Percentiles rank a stretch among this genome's conserved stretches.
Conservation (phyloP, 257 asterid species). For the Knoxia roxburghii region DNA sequence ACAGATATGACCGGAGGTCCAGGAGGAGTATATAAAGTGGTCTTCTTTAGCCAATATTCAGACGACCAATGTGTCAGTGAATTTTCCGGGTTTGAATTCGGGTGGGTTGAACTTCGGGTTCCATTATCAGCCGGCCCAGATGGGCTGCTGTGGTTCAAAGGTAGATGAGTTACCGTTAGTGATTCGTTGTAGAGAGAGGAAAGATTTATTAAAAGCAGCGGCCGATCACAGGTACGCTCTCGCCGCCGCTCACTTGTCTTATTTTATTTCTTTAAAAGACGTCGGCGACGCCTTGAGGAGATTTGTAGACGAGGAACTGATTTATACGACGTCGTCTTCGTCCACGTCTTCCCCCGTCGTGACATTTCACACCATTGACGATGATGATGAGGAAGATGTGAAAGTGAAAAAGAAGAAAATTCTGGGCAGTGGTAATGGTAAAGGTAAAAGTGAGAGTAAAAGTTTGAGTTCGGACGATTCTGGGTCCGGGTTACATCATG, state of each 20-base stretch:
- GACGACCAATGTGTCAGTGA: constrained; percentile 6
- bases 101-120: constrained; percentile 4
- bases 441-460: background rate
- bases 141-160: constrained; percentile 90
- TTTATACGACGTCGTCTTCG: constrained; percentile 38
- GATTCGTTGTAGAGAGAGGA: constrained; percentile 76
- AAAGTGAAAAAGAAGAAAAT: constrained; percentile 1
- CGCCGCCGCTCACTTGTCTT: constrained; percentile 86
- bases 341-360: constrained; percentile 70
- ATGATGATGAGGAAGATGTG: background rate
- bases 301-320: constrained; percentile 86
- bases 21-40: background rate
- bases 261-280: constrained; percentile 67
- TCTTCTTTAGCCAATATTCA: background rate
- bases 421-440: background rate
- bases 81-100: background rate
- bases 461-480: constrained; percentile 18
- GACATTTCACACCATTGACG: constrained; percentile 50
- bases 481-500: constrained; percentile 21
- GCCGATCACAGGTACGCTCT: constrained; percentile 85
- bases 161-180: constrained; percentile 68
- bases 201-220: constrained; percentile 72
- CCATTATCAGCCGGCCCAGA: constrained; percentile 11
- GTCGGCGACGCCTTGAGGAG: constrained; percentile 89
- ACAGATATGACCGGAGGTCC: constrained; percentile 23